Evolutionary conservation across 2,329 filamentous ascomycete species (phyloP).

Genomic region (Aspergillaceae sp.): DNA sequence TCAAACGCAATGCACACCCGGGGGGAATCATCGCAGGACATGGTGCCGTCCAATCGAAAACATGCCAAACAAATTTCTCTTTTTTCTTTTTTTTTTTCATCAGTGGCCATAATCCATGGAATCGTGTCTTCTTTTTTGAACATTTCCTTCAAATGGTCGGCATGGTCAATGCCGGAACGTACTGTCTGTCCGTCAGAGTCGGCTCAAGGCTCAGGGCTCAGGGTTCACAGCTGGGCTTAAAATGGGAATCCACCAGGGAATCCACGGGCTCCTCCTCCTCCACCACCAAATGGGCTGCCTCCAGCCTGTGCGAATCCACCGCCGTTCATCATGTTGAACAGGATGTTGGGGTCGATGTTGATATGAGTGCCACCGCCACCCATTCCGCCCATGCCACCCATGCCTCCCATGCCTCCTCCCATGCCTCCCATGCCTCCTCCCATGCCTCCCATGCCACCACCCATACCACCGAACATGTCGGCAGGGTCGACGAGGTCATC

Average conservation of each 20-base stretch:
- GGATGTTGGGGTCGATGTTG: conserved; percentile 64
- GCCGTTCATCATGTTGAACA: conserved; percentile 74
- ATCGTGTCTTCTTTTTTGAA: neutral
- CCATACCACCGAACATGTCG: conserved; percentile 64
- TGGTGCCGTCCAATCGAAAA: conserved; percentile 2
- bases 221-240: conserved; percentile 19
- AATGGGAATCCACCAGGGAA: conserved; percentile 53
- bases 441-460: conserved; percentile 42
- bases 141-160: neutral
- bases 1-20: conserved; percentile 7
- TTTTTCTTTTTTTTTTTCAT: neutral
- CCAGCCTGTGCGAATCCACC: conserved; percentile 35
- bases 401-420: conserved; percentile 30
- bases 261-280: conserved; percentile 31
- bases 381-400: conserved; percentile 51
- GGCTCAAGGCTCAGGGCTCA: too few relatives aligned
- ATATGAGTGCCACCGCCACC: conserved; percentile 39
- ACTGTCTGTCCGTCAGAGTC: neutral
- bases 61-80: neutral
- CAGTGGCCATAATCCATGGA: neutral
- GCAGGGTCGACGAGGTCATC: conserved; percentile 81
- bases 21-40: conserved; percentile 5
- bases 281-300: conserved; percentile 21
- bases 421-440: conserved; percentile 54
- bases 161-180: neutral